phyloP scores from a whole-genome alignment of 441 rosid species.

The Corymbia calophylla region DNA sequence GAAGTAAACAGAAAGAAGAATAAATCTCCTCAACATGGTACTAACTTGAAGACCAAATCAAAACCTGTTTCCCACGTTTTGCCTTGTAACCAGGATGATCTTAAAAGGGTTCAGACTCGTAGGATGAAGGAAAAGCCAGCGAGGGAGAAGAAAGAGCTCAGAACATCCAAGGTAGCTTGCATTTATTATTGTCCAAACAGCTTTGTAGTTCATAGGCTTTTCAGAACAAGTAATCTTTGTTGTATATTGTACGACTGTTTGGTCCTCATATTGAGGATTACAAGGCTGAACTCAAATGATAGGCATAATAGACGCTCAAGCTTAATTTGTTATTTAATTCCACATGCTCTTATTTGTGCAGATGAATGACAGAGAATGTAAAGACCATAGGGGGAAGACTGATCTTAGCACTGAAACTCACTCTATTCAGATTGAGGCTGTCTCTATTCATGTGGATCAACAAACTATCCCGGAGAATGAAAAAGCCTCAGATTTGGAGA shows the following conservation, averaged over 20 bases:
- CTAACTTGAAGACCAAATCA: conserved; percentile 11
- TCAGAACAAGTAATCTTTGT: neutral
- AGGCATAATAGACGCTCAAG: neutral
- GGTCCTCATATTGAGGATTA: neutral
- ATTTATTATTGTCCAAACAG: neutral
- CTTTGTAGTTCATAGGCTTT: neutral
- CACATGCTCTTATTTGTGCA: conserved; percentile 18
- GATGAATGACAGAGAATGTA: conserved; percentile 28
- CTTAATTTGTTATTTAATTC: neutral
- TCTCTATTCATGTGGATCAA: conserved; percentile 11
- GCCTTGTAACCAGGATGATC: conserved; percentile 2
- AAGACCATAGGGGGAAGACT: conserved; percentile 26
- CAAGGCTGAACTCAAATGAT: neutral
- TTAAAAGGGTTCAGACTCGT: conserved; percentile 1
- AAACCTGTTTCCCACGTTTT: neutral
- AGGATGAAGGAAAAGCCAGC: conserved; percentile 17
- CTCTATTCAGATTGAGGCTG: conserved; percentile 6
- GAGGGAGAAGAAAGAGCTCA: neutral
- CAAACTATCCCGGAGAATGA: conserved; percentile 19
- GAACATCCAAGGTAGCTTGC: neutral
- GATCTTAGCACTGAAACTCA: conserved; percentile 6
- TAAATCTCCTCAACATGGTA: conserved; percentile 2
- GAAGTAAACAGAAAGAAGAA: conserved; percentile 19
- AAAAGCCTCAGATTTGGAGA: conserved; percentile 20
- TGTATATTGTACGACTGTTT: neutral